These are phyloP conservation scores for Funneliformis geosporum DNA, from an alignment of 192 early-diverging fungal genomes.

Conservation along the genomic window DNA sequence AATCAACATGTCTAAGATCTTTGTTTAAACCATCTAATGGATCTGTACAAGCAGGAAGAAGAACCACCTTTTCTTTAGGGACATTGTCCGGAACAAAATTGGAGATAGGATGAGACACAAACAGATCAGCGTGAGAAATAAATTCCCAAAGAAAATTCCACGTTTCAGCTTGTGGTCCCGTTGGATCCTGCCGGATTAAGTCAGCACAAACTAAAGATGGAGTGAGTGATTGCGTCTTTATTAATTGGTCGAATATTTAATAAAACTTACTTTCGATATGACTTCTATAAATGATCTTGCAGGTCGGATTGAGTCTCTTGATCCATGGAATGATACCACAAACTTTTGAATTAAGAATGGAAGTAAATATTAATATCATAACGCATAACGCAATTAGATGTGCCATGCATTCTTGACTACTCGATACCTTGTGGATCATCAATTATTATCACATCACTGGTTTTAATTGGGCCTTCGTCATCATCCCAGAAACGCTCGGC, in stretches of 20 bases:
- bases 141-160: slow-evolving; percentile 80
- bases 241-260: neutral
- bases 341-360: slow-evolving; percentile 36
- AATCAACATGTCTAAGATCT: slow-evolving; percentile 49
- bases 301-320: slow-evolving; percentile 64
- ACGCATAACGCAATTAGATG: neutral
- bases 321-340: slow-evolving; percentile 81
- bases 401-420: too few species aligned
- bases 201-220: slow-evolving; percentile 60
- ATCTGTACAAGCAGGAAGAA: slow-evolving; percentile 78
- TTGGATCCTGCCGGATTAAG: slow-evolving; percentile 54
- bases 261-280: slow-evolving; percentile 67
- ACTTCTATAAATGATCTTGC: slow-evolving; percentile 77
- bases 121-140: slow-evolving; percentile 72
- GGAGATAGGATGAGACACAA: slow-evolving; percentile 77
- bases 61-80: slow-evolving; percentile 57
- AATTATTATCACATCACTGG: slow-evolving; percentile 82
- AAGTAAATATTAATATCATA: neutral
- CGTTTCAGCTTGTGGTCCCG: slow-evolving; percentile 69
- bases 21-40: slow-evolving; percentile 85
- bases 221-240: too few species aligned
- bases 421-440: slow-evolving; percentile 75
- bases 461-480: slow-evolving; percentile 63
- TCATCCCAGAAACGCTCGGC: slow-evolving; percentile 74
- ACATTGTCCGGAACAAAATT: slow-evolving; percentile 74